phyloP scores from a whole-genome alignment of 2,329 filamentous ascomycete genomes.

The Pseudogymnoascus sp. region DNA sequence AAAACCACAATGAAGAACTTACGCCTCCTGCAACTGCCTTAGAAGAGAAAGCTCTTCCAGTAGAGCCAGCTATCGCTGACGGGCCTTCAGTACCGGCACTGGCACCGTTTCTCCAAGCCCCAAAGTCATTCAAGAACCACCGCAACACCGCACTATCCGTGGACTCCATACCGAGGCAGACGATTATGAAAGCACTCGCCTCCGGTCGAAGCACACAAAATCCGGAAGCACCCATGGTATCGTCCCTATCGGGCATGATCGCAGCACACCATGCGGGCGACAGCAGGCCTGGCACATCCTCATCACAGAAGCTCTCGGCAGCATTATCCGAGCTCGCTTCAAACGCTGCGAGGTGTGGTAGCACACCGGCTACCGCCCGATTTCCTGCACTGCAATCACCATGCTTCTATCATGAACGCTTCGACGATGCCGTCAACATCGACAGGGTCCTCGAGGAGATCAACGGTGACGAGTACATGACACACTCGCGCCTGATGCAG shows the following conservation, averaged over 20 bases:
- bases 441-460: conserved; percentile 94
- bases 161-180: conserved; percentile 60
- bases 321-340: conserved; percentile 46
- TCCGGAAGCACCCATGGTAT: conserved; percentile 39
- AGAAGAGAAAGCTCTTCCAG: not conserved
- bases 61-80: not conserved
- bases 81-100: conserved; percentile 23
- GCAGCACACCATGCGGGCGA: conserved; percentile 34
- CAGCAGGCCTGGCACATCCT: conserved; percentile 24
- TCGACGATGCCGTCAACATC: conserved; percentile 92
- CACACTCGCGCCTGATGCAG: conserved; percentile 87
- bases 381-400: conserved; percentile 76
- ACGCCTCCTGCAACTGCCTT: conserved; percentile 10
- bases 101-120: conserved; percentile 20
- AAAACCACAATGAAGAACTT: conserved; percentile 3
- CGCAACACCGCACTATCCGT: conserved; percentile 30
- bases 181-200: conserved; percentile 73
- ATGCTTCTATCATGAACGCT: conserved; percentile 96
- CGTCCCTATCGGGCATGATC: conserved; percentile 55
- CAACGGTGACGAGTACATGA: conserved; percentile 78
- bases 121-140: conserved; percentile 21
- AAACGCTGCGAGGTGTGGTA: conserved; percentile 23
- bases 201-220: conserved; percentile 56
- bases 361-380: conserved; percentile 32
- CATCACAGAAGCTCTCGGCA: conserved; percentile 54